Conservation (phyloP, 257 asterid species). For the Penstemon davidsonii region DNA sequence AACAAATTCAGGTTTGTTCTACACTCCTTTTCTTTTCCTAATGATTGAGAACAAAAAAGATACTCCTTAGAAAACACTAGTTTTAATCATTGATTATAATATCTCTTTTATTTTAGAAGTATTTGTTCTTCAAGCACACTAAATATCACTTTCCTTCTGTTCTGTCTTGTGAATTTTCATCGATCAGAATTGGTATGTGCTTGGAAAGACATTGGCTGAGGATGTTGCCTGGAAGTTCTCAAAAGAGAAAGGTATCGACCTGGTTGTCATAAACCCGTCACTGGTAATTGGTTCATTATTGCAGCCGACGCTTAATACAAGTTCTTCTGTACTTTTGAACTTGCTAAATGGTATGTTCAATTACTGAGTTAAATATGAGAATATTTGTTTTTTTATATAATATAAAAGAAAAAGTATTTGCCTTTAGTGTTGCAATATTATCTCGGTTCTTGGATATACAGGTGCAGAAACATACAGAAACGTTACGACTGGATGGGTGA, state of each 20-base stretch:
- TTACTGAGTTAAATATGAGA: neutral
- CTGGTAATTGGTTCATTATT: slow-evolving; percentile 67
- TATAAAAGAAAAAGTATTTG: no score
- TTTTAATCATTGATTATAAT: no score
- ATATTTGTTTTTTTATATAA: no score
- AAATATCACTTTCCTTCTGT: neutral
- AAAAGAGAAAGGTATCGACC: slow-evolving; percentile 56
- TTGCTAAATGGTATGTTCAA: slow-evolving; percentile 46
- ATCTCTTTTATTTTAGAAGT: neutral
- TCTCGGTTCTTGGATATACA: slow-evolving; percentile 12
- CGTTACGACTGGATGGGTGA: slow-evolving; percentile 42
- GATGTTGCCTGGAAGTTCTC: slow-evolving; percentile 70
- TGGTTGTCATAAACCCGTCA: slow-evolving; percentile 66
- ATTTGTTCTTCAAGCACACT: neutral
- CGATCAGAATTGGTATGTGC: slow-evolving; percentile 67
- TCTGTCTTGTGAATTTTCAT: neutral
- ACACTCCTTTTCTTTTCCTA: neutral
- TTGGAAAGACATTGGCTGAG: slow-evolving; percentile 71
- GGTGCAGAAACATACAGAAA: slow-evolving; percentile 60
- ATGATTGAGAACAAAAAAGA: neutral
- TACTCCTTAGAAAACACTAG: neutral
- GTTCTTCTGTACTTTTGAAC: slow-evolving; percentile 48
- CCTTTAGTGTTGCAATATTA: neutral
- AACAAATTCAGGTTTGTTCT: slow-evolving; percentile 41
- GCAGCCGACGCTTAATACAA: slow-evolving; percentile 68